Base-by-base conservation (phyloP, 345 rosid species). In the Populus euphratica region DNA sequence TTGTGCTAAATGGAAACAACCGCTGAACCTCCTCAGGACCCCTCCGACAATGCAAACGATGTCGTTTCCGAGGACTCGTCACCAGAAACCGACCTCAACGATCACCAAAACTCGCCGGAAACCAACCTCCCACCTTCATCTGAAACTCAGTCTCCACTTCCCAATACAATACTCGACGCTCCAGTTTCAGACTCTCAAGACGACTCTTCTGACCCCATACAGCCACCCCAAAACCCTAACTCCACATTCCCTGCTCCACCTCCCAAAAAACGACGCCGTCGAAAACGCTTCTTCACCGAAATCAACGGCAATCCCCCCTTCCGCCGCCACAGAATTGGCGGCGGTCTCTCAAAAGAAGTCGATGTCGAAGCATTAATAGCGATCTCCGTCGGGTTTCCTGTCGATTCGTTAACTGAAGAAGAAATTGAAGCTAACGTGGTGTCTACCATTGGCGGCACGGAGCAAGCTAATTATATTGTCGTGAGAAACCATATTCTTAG, bases 401-500 rank as follows among this genome's bases (percentile, higher is more conserved):
- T 90, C 8, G 93, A 91, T 77, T 96, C 97, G 2, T 90, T 96
- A 5, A 93, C 94, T 3, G 98, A 96, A 81, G 99, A 96, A 81
- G 98, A 96, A 85, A 96, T 93, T 14, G 97, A 96, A 86, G 97
- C 97, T 2, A 90, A 91, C 72, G 99, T 91, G 5, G 97, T 94
- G 54, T 79, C 85, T 0, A 85, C 74, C 25, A 88, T 92, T 4
- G 97, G 98, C 23, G 94, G 98, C 5, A 83, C 83, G 7, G 97
- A 96, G 69, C 99, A 93, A 62, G 77, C 89, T 1, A 89, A 92
- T 78, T 96, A 94, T 72, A 87, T 96, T 7, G 90, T 91, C 6
- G 98, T 92, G 38, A 80, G 98, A 75, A 96, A 96, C 59, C 98
- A 96, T 82, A 89, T 96, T 68, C 84, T 96, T 0, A 85, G 97